A percentile compares a stretch with the other conserved stretches of the same genome.
Evolutionary conservation across 148 eudicot genomes (phyloP).

Genomic region (Simmondsia chinensis): DNA sequence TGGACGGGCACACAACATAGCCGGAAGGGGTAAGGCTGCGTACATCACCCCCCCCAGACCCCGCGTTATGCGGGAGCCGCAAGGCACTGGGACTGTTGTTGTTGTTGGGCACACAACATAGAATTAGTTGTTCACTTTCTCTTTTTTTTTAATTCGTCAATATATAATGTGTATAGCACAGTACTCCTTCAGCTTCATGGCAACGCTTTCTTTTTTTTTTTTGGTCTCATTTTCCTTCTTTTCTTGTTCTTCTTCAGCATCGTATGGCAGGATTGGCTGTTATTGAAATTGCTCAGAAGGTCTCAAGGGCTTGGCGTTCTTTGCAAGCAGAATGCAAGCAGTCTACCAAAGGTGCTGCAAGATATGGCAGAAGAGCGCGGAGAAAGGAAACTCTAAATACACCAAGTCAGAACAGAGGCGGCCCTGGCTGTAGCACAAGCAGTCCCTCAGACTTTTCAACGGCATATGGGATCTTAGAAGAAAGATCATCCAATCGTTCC

Average conservation of each 20-base stretch:
- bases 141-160: too few relatives aligned
- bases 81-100: too few relatives aligned
- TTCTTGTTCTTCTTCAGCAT: conserved; percentile 43
- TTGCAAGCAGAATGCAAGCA: conserved; percentile 70
- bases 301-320: conserved; percentile 87
- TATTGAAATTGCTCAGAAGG: conserved; percentile 95
- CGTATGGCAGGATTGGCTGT: conserved; percentile 99
- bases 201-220: neutral
- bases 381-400: conserved; percentile 54
- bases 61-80: too few relatives aligned
- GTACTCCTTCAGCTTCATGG: too few relatives aligned
- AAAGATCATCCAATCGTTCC: conserved; percentile 57
- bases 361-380: conserved; percentile 59
- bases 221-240: neutral
- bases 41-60: too few relatives aligned
- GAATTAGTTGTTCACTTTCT: too few relatives aligned
- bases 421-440: conserved; percentile 91
- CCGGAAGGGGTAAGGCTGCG: too few relatives aligned
- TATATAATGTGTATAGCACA: too few relatives aligned
- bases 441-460: conserved; percentile 53
- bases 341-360: conserved; percentile 53
- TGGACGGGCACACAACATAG: too few relatives aligned
- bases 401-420: conserved; percentile 89
- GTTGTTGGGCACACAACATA: too few relatives aligned
- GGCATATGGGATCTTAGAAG: conserved; percentile 41